Evolutionary conservation across 2,329 filamentous ascomycete genomes (phyloP), one percentile per base, ranked within the genome.

Genomic region (Tolypocladium endophyticum): DNA sequence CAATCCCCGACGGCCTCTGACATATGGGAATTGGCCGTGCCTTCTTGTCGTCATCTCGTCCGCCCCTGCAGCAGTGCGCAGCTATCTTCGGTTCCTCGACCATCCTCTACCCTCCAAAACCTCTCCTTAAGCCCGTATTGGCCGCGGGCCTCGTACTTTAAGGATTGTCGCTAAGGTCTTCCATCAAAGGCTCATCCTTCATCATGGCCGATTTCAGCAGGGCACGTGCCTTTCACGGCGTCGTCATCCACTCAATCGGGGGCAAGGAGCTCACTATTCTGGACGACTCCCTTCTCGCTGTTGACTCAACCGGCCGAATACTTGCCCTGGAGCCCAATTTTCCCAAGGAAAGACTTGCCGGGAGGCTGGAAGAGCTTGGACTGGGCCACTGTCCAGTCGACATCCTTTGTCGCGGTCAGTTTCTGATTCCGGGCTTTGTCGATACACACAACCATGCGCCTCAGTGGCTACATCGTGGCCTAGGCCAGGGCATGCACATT

Each of bases 391-490:
- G 33, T n/a, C 59, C 60, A 3, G 36, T 67, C 11, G 57, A 38
- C 1, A 57, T 58, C 16, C 72, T 82, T 3, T 55, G 64, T 2
- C 71, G 67, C 9, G 76, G 76, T 45, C 71, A 82, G 54, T 84
- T 86, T 64, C 70, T 86, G 55, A 78, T 85, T 60, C 83, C 84
- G 0, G 82, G 83, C 52, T 81, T 86, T 65, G 74, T 88, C 58
- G 86, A 88, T 72, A 87, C 85, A 1, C 86, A 88, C 70, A 87
- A 86, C 61, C 86, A 89, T 66, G 86, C 86, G 0, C 85, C 86
- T 45, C 79, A 83, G 64, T 81, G 77, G 75, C 71, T 76, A 18
- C 76, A 77, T 69, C 72, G 77, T 30, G 77, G 80, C 35, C 71
- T 81, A 5, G 77, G 78, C 6, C 77, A 81, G 64, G 74, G 80